Percentiles rank a stretch among this genome's conserved stretches.
Conservation (phyloP, 2,329 filamentous ascomycete species). For the Paecilomyces fulvus region DNA sequence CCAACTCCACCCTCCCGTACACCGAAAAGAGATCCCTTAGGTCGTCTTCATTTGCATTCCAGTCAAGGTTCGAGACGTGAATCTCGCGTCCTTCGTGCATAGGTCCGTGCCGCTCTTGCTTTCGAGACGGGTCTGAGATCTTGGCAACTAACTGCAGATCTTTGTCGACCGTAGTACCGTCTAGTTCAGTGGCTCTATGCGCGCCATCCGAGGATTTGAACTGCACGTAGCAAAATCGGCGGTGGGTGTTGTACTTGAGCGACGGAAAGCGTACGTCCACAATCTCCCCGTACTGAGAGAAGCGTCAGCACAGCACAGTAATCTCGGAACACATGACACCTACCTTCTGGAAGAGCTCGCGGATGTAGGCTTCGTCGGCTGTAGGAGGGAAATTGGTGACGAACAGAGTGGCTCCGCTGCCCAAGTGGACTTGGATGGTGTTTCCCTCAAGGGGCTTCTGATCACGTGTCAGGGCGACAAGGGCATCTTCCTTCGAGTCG, state of each 20-base stretch:
- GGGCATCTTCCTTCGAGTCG: slow-evolving; percentile 66
- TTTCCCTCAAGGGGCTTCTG: slow-evolving; percentile 68
- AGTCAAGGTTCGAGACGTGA: slow-evolving; percentile 63
- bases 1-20: slow-evolving; percentile 65
- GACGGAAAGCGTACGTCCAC: slow-evolving; percentile 83
- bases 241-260: slow-evolving; percentile 76
- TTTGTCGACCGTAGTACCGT: slow-evolving; percentile 62
- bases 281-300: slow-evolving; percentile 61
- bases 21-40: slow-evolving; percentile 62
- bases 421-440: slow-evolving; percentile 65
- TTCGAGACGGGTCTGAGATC: slow-evolving; percentile 73
- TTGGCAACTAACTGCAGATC: slow-evolving; percentile 64
- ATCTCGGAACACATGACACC: slow-evolving; percentile 8
- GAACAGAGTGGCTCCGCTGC: slow-evolving; percentile 72
- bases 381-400: slow-evolving; percentile 75
- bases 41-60: slow-evolving; percentile 56
- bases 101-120: slow-evolving; percentile 70
- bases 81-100: slow-evolving; percentile 82
- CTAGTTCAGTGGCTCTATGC: slow-evolving; percentile 60
- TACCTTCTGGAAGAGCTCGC: slow-evolving; percentile 49
- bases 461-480: slow-evolving; percentile 71
- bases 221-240: slow-evolving; percentile 94
- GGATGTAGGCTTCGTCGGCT: slow-evolving; percentile 43
- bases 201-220: slow-evolving; percentile 65
- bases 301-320: slow-evolving; percentile 6